Base-by-base conservation (phyloP, 805 yeast species). In the Schizosaccharomyces osmophilus region DNA sequence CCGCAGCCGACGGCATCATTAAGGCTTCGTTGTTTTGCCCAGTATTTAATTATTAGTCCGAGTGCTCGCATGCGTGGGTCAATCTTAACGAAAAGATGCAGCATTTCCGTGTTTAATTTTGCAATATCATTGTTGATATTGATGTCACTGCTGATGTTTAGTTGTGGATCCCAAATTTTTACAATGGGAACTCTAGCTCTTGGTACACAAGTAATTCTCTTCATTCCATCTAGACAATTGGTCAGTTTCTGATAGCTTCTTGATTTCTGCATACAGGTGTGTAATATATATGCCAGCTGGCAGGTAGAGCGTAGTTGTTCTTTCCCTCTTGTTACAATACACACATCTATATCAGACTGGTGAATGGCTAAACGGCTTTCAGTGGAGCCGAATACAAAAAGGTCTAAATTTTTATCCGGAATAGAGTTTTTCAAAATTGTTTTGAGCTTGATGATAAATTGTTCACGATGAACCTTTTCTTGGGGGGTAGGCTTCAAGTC, bases 1-100 rank as follows among this genome's bases (percentile, higher is more conserved):
- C 66, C 68, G 22, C 68, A 67, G 19, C 64, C 66, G 4, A 67
- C 68, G 11, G 69, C 68, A 45, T 66, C 67, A 48, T 66, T 66
- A 15, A 67, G 63, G 39, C 19, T 62, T 17, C 69, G 65, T 48
- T 63, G 64, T 51, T 67, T 67, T 24, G 69, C 63, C 69, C 69
- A 67, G 48, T 65, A 64, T 61, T 67, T 67, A 55, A 67, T 63
- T 24, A 64, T 51, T 62, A 67, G 62, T 29, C 68, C 69, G 22
- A 67, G 58, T 29, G 66, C 64, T 9, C 68, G 65, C 8, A 66
- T 67, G 2, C 69, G 64, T 17, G 64, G 62, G 59, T 67, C 69
- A 26, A 63, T 39, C 39, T 65, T 66, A 3, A 66, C 68, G 39
- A 64, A 67, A 1, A 67, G 60, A 48, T 64, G 64, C 39, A 67